These are phyloP conservation scores for Turritis glabra DNA, from an alignment of 345 rosid species.

Conservation along the genomic window DNA sequence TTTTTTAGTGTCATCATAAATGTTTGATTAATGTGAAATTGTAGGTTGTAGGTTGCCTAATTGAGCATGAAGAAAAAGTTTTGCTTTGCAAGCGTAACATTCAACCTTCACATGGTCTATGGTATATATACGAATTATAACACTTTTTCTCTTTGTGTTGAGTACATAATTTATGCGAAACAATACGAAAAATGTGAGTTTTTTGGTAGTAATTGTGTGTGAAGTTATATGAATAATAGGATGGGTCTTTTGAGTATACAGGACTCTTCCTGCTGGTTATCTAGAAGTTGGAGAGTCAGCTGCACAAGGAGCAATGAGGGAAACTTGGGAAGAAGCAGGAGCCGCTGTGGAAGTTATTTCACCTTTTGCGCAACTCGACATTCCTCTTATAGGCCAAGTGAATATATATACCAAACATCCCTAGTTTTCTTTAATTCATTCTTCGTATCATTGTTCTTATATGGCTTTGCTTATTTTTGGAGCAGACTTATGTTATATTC, in stretches of 20 bases:
- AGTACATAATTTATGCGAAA: background rate
- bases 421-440: background rate
- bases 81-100: conserved; percentile 96
- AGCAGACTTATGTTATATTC: conserved; percentile 92
- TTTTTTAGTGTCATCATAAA: background rate
- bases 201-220: background rate
- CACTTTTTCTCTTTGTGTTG: background rate
- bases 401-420: conserved; percentile 6
- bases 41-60: conserved; percentile 97
- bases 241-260: conserved; percentile 31
- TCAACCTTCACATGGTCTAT: conserved; percentile 89
- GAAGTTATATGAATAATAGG: background rate
- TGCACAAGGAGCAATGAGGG: conserved; percentile 90
- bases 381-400: conserved; percentile 95
- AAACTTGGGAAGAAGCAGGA: conserved; percentile 96
- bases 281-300: conserved; percentile 97
- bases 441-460: background rate
- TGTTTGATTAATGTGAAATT: conserved; percentile 1
- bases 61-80: conserved; percentile 80
- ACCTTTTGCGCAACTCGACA: conserved; percentile 91
- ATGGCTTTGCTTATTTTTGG: conserved; percentile 39
- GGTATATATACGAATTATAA: conserved; percentile 8
- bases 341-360: conserved; percentile 88
- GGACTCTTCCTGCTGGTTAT: conserved; percentile 99
- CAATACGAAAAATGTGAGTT: background rate